Percentiles rank a stretch among this genome's conserved stretches.
Evolutionary conservation across 345 rosid genomes (phyloP).

Genomic region (Arabis hirsuta): DNA sequence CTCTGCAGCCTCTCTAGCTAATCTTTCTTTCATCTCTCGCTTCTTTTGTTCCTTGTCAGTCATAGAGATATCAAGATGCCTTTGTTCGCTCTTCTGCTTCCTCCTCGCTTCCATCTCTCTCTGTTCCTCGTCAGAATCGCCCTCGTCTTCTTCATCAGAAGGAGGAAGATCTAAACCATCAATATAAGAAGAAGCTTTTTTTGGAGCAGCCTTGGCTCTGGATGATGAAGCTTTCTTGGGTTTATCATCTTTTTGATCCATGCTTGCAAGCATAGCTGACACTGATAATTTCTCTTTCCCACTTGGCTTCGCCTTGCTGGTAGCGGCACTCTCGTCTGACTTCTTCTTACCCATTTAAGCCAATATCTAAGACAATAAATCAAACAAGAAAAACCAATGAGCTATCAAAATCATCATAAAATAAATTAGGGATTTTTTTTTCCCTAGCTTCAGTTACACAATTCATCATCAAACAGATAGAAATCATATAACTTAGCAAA

Average conservation of each 20-base stretch:
- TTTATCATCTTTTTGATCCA: constrained; percentile 83
- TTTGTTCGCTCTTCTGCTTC: constrained; percentile 58
- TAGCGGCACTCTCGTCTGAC: constrained; percentile 54
- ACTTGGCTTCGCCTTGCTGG: constrained; percentile 55
- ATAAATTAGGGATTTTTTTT: not conserved
- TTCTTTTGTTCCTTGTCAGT: constrained; percentile 87
- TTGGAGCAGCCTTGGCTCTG: constrained; percentile 58
- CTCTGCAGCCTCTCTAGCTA: constrained; percentile 58
- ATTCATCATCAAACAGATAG: not conserved
- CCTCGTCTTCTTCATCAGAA: constrained; percentile 79
- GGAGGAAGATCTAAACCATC: constrained; percentile 93
- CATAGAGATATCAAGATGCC: constrained; percentile 57
- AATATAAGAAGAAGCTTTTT: constrained; percentile 58
- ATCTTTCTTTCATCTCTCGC: constrained; percentile 71
- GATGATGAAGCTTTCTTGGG: constrained; percentile 72
- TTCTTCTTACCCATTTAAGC: constrained; percentile 78
- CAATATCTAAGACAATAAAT: constrained; percentile 29
- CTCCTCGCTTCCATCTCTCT: constrained; percentile 49
- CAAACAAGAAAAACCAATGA: not conserved
- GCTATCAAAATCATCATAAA: constrained; percentile 14
- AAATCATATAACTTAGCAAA: not conserved
- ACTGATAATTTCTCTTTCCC: constrained; percentile 73
- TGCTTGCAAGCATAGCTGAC: constrained; percentile 78
- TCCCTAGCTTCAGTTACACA: not conserved
- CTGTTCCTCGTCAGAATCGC: constrained; percentile 54